These are phyloP conservation scores for Podila epigama DNA, from an alignment of 192 early-diverging fungal species.

Conservation along the genomic window DNA sequence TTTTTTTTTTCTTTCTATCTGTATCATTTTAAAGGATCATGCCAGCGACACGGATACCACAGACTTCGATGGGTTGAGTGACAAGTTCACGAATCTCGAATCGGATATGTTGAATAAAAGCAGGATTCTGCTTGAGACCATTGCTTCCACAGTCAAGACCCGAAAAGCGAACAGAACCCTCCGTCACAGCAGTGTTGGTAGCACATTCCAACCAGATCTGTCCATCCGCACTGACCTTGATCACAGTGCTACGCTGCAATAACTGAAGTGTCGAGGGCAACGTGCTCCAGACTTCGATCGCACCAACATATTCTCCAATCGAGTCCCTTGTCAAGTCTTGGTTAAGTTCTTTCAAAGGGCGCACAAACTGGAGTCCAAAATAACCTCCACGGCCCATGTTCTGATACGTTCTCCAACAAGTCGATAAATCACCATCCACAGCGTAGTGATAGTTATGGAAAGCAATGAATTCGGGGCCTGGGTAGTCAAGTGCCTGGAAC, in stretches of 20 bases:
- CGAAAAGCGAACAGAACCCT: slow-evolving; percentile 25
- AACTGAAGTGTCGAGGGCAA: slow-evolving; percentile 8
- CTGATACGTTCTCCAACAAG: slow-evolving; percentile 59
- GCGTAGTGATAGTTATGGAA: slow-evolving; percentile 59
- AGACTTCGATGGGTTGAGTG: slow-evolving; percentile 29
- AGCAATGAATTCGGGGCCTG: slow-evolving; percentile 49
- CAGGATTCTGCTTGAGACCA: slow-evolving; percentile 30
- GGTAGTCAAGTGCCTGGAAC: slow-evolving; percentile 50
- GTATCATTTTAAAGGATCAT: slow-evolving; percentile 32
- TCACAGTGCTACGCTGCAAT: slow-evolving; percentile 15
- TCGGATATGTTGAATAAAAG: slow-evolving; percentile 21
- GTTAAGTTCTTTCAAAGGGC: slow-evolving; percentile 25
- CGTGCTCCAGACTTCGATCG: slow-evolving; percentile 36
- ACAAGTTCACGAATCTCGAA: slow-evolving; percentile 32
- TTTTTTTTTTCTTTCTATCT: no score
- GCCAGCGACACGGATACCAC: slow-evolving; percentile 36
- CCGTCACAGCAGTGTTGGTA: slow-evolving; percentile 7
- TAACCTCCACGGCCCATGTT: slow-evolving; percentile 33
- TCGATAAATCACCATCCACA: slow-evolving; percentile 55
- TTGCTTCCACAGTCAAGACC: slow-evolving; percentile 13
- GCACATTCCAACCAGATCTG: slow-evolving; percentile 28
- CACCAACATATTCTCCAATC: slow-evolving; percentile 15
- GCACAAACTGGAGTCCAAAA: slow-evolving; percentile 58
- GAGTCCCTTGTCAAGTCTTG: neutral
- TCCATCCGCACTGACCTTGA: slow-evolving; percentile 45